phyloP scores from a whole-genome alignment of 768 basidiomycete genomes.

The Hortiboletus flavorubellus region DNA sequence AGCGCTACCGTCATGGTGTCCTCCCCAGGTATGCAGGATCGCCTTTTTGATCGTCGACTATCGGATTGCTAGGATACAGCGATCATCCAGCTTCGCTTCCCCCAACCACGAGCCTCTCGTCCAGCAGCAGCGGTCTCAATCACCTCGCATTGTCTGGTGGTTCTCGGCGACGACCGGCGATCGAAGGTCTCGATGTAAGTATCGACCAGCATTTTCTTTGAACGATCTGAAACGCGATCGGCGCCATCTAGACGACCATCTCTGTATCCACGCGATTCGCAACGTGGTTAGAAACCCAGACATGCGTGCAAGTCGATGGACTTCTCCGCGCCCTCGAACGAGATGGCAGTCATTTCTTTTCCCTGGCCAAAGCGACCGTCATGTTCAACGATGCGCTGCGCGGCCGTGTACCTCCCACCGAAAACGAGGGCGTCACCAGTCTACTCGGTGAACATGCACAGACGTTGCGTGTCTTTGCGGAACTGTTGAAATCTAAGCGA shows the following conservation, averaged over 20 bases:
- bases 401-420: neutral
- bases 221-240: neutral
- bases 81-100: neutral
- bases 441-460: slow-evolving; percentile 6
- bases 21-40: slow-evolving; percentile 9
- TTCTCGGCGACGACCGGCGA: neutral
- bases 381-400: slow-evolving; percentile 18
- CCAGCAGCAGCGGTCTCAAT: neutral
- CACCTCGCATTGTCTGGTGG: too few relatives aligned
- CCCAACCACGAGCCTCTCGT: too few relatives aligned
- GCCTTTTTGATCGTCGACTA: neutral
- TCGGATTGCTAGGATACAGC: neutral
- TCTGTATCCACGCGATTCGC: slow-evolving; percentile 15
- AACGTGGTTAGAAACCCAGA: slow-evolving; percentile 17
- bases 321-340: slow-evolving; percentile 22
- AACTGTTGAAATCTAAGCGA: slow-evolving; percentile 11
- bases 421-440: neutral
- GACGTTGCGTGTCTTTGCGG: slow-evolving; percentile 15
- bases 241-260: slow-evolving; percentile 6
- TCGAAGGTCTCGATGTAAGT: slow-evolving; percentile 12
- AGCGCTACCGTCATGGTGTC: neutral
- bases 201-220: neutral
- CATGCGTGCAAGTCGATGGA: neutral
- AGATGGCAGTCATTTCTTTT: slow-evolving; percentile 15
- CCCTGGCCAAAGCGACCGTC: slow-evolving; percentile 16